Conservation (phyloP, 2,329 filamentous ascomycete species). For the Diaporthe ampelina region DNA sequence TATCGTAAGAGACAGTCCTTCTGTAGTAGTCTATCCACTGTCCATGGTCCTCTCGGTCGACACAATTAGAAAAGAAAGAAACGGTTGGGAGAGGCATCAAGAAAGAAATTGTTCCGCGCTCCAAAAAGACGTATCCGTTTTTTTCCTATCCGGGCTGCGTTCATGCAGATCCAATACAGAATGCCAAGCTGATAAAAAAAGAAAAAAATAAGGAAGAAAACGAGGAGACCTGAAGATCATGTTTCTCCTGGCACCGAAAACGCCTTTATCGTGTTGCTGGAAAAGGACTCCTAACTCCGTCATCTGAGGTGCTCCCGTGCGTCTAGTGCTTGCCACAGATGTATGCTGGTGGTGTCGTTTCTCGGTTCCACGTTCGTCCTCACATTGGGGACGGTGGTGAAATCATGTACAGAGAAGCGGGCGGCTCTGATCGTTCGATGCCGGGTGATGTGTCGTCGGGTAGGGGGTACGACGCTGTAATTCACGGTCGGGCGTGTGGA, state of each 20-base stretch:
- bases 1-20: constrained; percentile 28
- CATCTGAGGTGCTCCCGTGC: constrained; percentile 24
- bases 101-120: constrained; percentile 8
- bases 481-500: neutral
- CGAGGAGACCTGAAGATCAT: constrained; percentile 21
- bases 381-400: constrained; percentile 5
- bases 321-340: constrained; percentile 33
- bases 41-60: constrained; percentile 16
- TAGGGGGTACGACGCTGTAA: neutral
- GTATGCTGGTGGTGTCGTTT: constrained; percentile 27
- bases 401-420: constrained; percentile 38
- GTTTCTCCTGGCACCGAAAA: constrained; percentile 30
- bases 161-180: constrained; percentile 35
- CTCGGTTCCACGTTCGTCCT: constrained; percentile 23
- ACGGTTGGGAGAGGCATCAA: neutral
- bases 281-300: constrained; percentile 36
- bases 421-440: constrained; percentile 34
- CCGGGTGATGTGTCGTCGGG: neutral
- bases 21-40: constrained; percentile 26
- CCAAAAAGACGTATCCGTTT: constrained; percentile 17
- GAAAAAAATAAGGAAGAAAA: neutral
- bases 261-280: constrained; percentile 35
- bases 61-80: constrained; percentile 8
- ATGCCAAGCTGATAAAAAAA: constrained; percentile 30
- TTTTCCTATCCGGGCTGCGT: constrained; percentile 23